Conservation (phyloP, 2,329 filamentous ascomycete species). For the Emergomyces orientalis region DNA sequence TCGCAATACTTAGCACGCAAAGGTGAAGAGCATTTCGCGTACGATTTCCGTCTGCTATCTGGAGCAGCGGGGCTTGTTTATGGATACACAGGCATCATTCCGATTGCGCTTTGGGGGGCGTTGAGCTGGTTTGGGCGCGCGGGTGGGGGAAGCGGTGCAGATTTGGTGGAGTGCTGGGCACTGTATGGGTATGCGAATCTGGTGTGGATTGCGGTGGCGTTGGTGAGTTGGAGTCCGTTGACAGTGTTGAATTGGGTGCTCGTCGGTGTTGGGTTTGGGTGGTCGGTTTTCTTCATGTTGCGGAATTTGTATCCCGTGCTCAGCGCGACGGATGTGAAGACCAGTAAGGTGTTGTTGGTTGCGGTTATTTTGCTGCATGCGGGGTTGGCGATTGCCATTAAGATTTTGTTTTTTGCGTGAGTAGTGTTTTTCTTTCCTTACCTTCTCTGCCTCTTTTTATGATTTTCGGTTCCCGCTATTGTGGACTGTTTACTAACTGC, state of each 20-base stretch:
- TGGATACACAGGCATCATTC: conserved; percentile 84
- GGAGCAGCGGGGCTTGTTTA: conserved; percentile 89
- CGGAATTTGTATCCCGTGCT: conserved; percentile 86
- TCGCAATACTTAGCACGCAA: conserved; percentile 72
- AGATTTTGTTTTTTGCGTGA: conserved; percentile 87
- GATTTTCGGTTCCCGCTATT: background rate
- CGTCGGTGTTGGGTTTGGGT: conserved; percentile 72
- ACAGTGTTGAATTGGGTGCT: conserved; percentile 88
- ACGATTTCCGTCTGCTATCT: conserved; percentile 82
- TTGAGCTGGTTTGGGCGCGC: conserved; percentile 90
- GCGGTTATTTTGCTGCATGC: conserved; percentile 78
- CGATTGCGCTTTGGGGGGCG: conserved; percentile 73
- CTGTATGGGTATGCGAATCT: conserved; percentile 95
- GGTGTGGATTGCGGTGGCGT: conserved; percentile 90
- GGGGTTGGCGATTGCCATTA: conserved; percentile 86
- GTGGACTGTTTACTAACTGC: conserved; percentile 9
- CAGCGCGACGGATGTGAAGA: conserved; percentile 84
- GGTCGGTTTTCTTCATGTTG: conserved; percentile 74
- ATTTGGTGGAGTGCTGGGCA: conserved; percentile 89
- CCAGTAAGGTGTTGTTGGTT: conserved; percentile 76
- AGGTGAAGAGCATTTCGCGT: conserved; percentile 64
- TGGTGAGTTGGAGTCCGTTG: conserved; percentile 83
- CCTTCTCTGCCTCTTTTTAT: background rate
- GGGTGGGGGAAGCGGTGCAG: conserved; percentile 49
- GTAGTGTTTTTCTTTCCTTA: conserved; percentile 20